Conservation (phyloP, 2,329 filamentous ascomycete genomes). For the Pestalotiopsis sp. region DNA sequence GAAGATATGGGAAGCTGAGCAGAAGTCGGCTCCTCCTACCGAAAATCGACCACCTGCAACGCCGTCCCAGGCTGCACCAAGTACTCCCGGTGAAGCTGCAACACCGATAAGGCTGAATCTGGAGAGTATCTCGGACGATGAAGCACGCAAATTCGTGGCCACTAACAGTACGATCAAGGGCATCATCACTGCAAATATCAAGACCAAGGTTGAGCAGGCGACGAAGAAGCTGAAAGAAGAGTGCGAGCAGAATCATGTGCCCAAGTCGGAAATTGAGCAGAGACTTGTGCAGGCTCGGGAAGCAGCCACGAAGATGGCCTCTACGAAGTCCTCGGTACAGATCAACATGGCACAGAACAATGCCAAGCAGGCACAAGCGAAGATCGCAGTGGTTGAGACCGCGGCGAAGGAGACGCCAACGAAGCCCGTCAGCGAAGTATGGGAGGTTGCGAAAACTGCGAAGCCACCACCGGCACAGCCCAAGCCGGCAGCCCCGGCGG, state of each 20-base stretch:
- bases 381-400: constrained; percentile 77
- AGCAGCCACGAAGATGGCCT: constrained; percentile 71
- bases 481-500: constrained; percentile 23
- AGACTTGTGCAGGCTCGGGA: constrained; percentile 59
- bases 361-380: constrained; percentile 65
- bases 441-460: constrained; percentile 74
- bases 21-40: not conserved
- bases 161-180: constrained; percentile 60
- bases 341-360: constrained; percentile 81
- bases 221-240: constrained; percentile 63
- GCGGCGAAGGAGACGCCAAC: constrained; percentile 86
- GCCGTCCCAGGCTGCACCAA: constrained; percentile 41
- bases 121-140: constrained; percentile 53
- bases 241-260: constrained; percentile 41
- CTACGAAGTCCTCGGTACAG: constrained; percentile 74
- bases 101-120: constrained; percentile 41
- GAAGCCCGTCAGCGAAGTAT: constrained; percentile 83
- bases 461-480: constrained; percentile 46
- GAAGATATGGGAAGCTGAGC: constrained; percentile 57
- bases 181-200: constrained; percentile 65
- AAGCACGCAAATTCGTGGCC: constrained; percentile 59
- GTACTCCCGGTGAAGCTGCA: constrained; percentile 37
- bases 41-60: constrained; percentile 34
- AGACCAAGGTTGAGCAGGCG: constrained; percentile 70
- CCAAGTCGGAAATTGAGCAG: constrained; percentile 53